A percentile compares a stretch with the other conserved stretches of the same genome.
phyloP scores from a whole-genome alignment of 2,329 filamentous ascomycete species.

The Ceratocystis cubensis region DNA sequence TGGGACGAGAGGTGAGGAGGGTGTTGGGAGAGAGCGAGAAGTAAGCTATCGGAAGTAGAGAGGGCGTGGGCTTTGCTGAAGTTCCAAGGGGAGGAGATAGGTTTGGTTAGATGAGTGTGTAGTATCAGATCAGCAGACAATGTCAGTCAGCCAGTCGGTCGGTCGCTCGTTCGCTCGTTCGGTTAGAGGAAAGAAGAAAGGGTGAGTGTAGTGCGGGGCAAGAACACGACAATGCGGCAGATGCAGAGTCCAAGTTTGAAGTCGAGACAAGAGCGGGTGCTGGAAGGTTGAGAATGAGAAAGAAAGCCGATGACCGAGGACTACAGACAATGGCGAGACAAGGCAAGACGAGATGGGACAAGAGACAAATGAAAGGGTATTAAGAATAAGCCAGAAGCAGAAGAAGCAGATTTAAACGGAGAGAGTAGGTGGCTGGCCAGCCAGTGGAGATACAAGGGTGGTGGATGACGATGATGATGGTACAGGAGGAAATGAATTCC shows the following conservation, averaged over 20 bases:
- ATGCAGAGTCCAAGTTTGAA: not conserved
- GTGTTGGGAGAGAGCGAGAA: not conserved
- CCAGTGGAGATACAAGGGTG: not conserved
- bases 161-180: no score
- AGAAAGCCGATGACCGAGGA: not conserved
- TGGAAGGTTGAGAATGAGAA: no score
- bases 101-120: no score
- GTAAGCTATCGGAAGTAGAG: no score
- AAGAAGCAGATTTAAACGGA: not conserved
- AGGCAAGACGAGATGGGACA: not conserved
- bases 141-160: no score
- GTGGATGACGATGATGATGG: not conserved
- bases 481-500: conserved; percentile 4
- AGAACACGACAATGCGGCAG: not conserved
- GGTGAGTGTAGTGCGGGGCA: not conserved
- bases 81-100: no score
- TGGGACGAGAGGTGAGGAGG: not conserved
- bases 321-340: no score
- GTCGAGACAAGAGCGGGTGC: not conserved
- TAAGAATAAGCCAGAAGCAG: not conserved
- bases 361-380: not conserved
- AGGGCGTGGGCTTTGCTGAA: no score
- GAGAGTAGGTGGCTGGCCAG: not conserved
- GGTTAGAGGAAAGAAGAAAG: not conserved
- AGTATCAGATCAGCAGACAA: no score